phyloP scores from a whole-genome alignment of 768 basidiomycete genomes.

The Cystobasidium ongulense region DNA sequence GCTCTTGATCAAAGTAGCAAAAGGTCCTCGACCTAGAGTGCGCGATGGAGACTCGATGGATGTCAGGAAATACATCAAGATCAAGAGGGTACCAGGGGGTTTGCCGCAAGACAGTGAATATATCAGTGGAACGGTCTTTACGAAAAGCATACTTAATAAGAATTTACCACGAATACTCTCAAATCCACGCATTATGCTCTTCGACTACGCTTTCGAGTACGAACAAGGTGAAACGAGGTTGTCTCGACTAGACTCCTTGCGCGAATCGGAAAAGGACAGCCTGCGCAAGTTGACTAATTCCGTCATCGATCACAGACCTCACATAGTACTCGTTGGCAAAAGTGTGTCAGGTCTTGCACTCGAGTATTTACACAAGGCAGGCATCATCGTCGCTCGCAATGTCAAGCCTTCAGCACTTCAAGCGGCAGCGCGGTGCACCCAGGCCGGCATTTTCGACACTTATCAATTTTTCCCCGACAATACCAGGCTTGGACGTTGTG shows the following conservation, averaged over 20 bases:
- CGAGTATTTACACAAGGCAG: conserved; percentile 71
- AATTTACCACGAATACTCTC: conserved; percentile 72
- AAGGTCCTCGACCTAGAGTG: conserved; percentile 44
- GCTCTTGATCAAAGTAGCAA: conserved; percentile 75
- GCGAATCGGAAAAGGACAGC: conserved; percentile 85
- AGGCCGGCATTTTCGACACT: conserved; percentile 87
- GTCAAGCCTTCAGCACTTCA: conserved; percentile 82
- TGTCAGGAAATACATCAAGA: conserved; percentile 87
- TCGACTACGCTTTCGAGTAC: conserved; percentile 59
- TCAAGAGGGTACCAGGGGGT: conserved; percentile 96
- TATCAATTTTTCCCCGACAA: conserved; percentile 59
- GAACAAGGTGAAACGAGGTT: conserved; percentile 62
- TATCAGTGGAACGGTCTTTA: conserved; percentile 91
- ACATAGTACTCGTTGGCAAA: conserved; percentile 82
- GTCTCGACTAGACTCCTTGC: conserved; percentile 82
- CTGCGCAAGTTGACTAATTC: conserved; percentile 76
- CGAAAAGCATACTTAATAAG: conserved; percentile 96
- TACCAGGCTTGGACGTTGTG: conserved; percentile 59
- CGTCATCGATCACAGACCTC: conserved; percentile 82
- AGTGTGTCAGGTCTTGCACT: conserved; percentile 84
- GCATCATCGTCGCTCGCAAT: conserved; percentile 79
- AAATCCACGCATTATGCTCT: conserved; percentile 86
- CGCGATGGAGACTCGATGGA: conserved; percentile 72
- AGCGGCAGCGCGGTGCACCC: conserved; percentile 84
- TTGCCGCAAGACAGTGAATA: conserved; percentile 87